phyloP scores from a whole-genome alignment of 495 filamentous ascomycete genomes.

The Talaromyces stipitatus region DNA sequence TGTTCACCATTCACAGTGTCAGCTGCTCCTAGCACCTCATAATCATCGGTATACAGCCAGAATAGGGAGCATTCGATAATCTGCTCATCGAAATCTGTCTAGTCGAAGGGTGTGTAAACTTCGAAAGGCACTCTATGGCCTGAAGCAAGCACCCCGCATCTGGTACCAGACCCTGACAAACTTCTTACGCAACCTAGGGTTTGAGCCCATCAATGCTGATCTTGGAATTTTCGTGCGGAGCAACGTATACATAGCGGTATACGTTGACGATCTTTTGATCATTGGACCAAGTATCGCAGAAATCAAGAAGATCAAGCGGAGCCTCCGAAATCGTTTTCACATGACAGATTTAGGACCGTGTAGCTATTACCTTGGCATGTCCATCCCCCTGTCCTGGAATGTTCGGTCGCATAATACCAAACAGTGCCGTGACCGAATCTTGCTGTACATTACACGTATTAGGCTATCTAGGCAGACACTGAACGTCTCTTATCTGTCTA shows the following conservation, averaged over 20 bases:
- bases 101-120: too few species aligned
- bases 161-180: too few species aligned
- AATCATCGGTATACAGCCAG: constrained; percentile 9
- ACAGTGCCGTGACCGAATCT: too few species aligned
- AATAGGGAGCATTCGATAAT: constrained; percentile 10
- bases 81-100: constrained; percentile 8
- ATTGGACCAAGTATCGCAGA: constrained; percentile 12
- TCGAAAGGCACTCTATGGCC: too few species aligned
- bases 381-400: too few species aligned
- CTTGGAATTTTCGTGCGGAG: constrained; percentile 16
- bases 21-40: constrained; percentile 2
- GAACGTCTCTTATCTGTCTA: too few species aligned
- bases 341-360: constrained; percentile 24
- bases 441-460: too few species aligned
- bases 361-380: constrained; percentile 28
- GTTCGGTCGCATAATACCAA: too few species aligned
- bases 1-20: background rate
- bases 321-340: constrained; percentile 16
- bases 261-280: constrained; percentile 29
- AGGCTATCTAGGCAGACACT: too few species aligned
- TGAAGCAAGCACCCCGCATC: too few species aligned
- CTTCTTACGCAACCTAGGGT: too few species aligned
- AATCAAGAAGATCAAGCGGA: constrained; percentile 19
- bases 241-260: constrained; percentile 20
- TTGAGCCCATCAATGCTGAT: constrained; percentile 9